Evolutionary conservation across 1,139 yeast genomes (phyloP).

Genomic region (Wickerhamomyces sp.): DNA sequence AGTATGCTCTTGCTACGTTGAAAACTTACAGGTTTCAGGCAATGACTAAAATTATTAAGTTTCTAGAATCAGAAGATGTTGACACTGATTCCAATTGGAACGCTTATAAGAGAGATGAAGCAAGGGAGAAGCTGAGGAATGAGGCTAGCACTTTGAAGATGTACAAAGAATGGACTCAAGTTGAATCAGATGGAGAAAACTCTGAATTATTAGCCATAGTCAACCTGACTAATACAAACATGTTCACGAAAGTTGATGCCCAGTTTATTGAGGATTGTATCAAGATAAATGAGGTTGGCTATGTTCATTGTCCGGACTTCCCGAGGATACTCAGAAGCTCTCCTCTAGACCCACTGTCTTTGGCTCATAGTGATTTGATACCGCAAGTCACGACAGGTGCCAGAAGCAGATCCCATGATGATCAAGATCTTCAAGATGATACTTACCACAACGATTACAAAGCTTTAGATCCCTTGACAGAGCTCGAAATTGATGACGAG

Average conservation of each 20-base stretch:
- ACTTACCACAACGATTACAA: not conserved
- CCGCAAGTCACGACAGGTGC: not conserved
- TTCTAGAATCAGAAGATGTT: constrained; percentile 1
- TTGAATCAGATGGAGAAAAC: not conserved
- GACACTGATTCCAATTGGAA: not conserved
- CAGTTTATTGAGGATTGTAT: not conserved
- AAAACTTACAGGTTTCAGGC: constrained; percentile 1
- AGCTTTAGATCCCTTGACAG: constrained; percentile 1
- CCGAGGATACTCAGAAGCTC: not conserved
- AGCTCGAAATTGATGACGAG: not conserved
- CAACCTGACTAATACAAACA: not conserved
- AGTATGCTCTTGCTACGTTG: constrained; percentile 2
- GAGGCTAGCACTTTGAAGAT: not conserved
- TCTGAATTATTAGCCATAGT: not conserved
- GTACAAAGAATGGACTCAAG: constrained; percentile 2
- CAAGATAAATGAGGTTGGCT: not conserved
- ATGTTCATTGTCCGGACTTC: constrained; percentile 1
- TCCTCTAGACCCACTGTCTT: not conserved
- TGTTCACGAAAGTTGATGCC: not conserved
- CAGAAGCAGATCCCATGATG: not conserved
- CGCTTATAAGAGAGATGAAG: not conserved
- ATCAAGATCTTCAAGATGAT: not conserved
- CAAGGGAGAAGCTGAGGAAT: not conserved
- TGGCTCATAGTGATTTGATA: not conserved
- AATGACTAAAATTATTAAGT: constrained; percentile 6